A percentile compares a stretch with the other conserved stretches of the same genome.
Conservation (phyloP, 805 yeast species). For the Metschnikowia matae region DNA sequence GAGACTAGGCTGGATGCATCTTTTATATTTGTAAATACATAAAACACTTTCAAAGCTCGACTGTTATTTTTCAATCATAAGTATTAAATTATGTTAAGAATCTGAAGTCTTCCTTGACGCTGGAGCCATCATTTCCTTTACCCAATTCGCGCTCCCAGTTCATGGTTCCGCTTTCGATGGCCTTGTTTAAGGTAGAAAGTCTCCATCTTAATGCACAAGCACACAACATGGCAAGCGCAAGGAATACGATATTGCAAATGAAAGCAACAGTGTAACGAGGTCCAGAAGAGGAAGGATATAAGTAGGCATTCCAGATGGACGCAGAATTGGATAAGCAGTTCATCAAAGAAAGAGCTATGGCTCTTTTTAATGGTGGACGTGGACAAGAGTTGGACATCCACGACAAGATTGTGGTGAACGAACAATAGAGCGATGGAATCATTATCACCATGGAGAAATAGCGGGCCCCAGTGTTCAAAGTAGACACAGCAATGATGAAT, state of each 20-base stretch:
- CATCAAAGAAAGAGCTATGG: constrained; percentile 53
- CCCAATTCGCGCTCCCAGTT: constrained; percentile 49
- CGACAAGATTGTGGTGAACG: constrained; percentile 48
- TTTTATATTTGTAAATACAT: not conserved
- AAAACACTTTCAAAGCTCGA: not conserved
- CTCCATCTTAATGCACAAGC: constrained; percentile 39
- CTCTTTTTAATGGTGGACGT: constrained; percentile 57
- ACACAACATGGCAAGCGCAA: constrained; percentile 35
- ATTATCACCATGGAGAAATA: constrained; percentile 58
- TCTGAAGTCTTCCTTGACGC: constrained; percentile 42
- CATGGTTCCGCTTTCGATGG: constrained; percentile 44
- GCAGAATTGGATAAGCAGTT: constrained; percentile 55
- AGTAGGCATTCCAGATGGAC: constrained; percentile 52
- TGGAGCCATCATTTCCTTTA: constrained; percentile 40
- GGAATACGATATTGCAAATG: constrained; percentile 45
- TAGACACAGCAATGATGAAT: constrained; percentile 46
- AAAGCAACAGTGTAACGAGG: constrained; percentile 49
- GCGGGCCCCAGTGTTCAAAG: constrained; percentile 52
- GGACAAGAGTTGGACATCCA: constrained; percentile 57
- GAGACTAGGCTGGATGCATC: not conserved
- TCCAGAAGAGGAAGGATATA: constrained; percentile 42
- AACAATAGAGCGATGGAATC: constrained; percentile 53
- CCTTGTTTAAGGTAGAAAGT: constrained; percentile 36
- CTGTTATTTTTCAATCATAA: not conserved
- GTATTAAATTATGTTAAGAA: constrained; percentile 25